Evolutionary conservation across 495 filamentous ascomycete genomes (phyloP).

Genomic region (Aspergillus affinis): DNA sequence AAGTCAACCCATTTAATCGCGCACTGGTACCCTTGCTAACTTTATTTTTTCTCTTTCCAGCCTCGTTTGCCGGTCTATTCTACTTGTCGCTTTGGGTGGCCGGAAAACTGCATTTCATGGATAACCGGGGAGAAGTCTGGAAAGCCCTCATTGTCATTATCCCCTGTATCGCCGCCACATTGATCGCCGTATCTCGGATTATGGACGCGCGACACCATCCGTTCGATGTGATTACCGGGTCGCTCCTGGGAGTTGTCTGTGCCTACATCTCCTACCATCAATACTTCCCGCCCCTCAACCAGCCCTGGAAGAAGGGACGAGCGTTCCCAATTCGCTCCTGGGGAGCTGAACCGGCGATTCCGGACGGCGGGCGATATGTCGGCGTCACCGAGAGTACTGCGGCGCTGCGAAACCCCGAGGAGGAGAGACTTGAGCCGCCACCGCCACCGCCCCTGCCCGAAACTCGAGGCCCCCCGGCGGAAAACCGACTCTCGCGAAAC

Average conservation of each 20-base stretch:
- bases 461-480: conserved; percentile 1
- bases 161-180: conserved; percentile 52
- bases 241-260: conserved; percentile 57
- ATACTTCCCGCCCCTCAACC: conserved; percentile 56
- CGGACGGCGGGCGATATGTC: conserved; percentile 14
- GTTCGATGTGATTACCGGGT: conserved; percentile 84
- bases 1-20: neutral
- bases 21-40: conserved; percentile 11
- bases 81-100: conserved; percentile 68
- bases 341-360: conserved; percentile 44
- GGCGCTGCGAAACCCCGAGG: conserved; percentile 34
- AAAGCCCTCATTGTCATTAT: conserved; percentile 68
- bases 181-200: conserved; percentile 56
- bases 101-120: conserved; percentile 56
- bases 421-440: conserved; percentile 34
- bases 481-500: conserved; percentile 9
- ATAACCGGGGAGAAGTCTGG: conserved; percentile 73
- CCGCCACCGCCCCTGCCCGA: conserved; percentile 11
- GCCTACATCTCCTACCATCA: conserved; percentile 53
- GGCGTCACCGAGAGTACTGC: conserved; percentile 26
- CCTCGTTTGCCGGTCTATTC: conserved; percentile 74
- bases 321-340: conserved; percentile 62
- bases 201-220: conserved; percentile 87
- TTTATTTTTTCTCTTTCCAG: conserved; percentile 26
- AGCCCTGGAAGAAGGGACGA: conserved; percentile 59